Evolutionary conservation across 169 alveolate genomes (phyloP), one percentile per base, ranked within the genome.

Genomic region (Cryptosporidium ubiquitum): DNA sequence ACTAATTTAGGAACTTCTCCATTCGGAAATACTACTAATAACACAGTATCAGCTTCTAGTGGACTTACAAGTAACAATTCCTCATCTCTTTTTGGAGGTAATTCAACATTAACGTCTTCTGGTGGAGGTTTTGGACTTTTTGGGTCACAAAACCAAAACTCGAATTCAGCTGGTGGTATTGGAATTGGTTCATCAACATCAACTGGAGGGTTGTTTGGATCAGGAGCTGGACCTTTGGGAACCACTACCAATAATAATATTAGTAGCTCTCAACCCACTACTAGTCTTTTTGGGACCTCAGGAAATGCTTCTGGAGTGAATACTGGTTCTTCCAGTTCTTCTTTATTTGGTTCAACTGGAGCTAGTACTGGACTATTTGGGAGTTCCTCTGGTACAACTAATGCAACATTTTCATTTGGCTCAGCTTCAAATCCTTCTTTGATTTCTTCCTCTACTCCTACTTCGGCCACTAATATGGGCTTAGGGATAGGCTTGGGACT

Each of bases 171-270:
- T 47, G 20, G 55, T 47, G 16, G 9, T 18, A 58, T 31, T 5
- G 68, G 68, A 58, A 58, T 31, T 58, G 68, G 68, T 6, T 26
- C 68, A 20, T 23, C 40, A 58, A 20, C 37, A 23, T 58, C 39
- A 23, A 20, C n/a, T 20, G 71, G 71, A 64, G 71, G 71, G 16
- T 37, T 64, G 31, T 64, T 64, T 33, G 71, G 71, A 35, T 64
- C 33, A n/a, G 71, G 71, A 9, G 9, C 71, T 64, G 10, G 44
- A 35, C 14, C 49, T 64, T 64, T 64, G 51, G 71, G 49, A 64
- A 44, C 12, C 16, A 14, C 1, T 9, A 44, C 9, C 16, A 44
- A 44, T 42, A 42, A 42, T 44, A 44, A 44, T 44, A 44, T 12
- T 14, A 20, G 23, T 47, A 14, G 2, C 16, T 12, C 55, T 47